Evolutionary conservation across 345 rosid genomes (phyloP).

Genomic region (Eucalyptus pumila): DNA sequence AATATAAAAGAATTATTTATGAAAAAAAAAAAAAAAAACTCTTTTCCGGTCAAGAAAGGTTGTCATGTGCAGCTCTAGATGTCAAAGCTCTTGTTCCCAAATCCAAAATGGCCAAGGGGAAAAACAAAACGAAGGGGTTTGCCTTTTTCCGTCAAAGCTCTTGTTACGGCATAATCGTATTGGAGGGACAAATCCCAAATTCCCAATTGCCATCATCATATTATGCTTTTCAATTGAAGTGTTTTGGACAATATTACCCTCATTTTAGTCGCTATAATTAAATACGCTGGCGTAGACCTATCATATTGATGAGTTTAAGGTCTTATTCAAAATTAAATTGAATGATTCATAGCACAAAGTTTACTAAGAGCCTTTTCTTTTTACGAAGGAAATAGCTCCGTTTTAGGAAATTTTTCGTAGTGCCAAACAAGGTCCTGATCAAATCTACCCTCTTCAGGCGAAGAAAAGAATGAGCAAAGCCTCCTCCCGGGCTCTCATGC

Average conservation of each 20-base stretch:
- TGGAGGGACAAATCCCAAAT: not conserved
- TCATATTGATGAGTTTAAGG: not conserved
- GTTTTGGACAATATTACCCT: not conserved
- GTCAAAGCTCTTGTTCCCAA: slow-evolving; percentile 2
- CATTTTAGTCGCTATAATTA: not conserved
- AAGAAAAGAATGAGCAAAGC: not conserved
- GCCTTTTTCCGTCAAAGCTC: not conserved
- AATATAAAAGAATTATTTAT: no score
- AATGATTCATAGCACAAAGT: no score
- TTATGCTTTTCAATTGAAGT: not conserved
- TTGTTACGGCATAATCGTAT: not conserved
- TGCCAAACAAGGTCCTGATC: not conserved
- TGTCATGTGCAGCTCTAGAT: no score
- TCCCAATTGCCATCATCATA: not conserved
- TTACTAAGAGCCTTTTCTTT: not conserved
- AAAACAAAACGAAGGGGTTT: no score
- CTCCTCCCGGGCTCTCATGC: not conserved
- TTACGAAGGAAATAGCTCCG: not conserved
- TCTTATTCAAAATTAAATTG: no score
- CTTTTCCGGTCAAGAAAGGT: no score
- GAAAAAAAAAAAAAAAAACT: no score
- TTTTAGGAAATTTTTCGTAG: not conserved
- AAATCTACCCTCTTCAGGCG: not conserved
- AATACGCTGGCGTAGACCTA: not conserved
- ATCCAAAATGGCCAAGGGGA: no score